A percentile compares a stretch with the other conserved stretches of the same genome.
phyloP scores from a whole-genome alignment of 2,329 filamentous ascomycete species.

The Stylonectria norvegica region DNA sequence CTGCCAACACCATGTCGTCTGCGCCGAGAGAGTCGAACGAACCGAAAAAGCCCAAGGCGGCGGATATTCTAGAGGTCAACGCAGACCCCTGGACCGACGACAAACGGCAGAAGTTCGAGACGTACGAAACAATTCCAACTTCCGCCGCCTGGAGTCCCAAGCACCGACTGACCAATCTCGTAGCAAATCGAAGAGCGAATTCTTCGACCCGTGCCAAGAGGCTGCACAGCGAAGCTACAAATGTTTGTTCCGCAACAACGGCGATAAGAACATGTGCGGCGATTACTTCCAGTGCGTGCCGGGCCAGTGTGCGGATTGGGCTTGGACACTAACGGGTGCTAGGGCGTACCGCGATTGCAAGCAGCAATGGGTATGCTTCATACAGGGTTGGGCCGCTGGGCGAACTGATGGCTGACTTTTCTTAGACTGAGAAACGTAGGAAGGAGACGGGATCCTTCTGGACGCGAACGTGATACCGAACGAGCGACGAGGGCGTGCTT shows the following conservation, averaged over 20 bases:
- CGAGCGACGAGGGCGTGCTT: background rate
- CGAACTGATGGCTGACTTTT: background rate
- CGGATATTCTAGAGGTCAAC: constrained; percentile 2
- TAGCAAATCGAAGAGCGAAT: constrained; percentile 87
- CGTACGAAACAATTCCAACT: constrained; percentile 48
- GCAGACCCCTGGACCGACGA: constrained; percentile 54
- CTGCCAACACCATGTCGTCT: constrained; percentile 18
- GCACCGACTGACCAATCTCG: constrained; percentile 8
- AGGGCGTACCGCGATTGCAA: constrained; percentile 95
- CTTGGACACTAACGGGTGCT: constrained; percentile 16
- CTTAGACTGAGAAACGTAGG: constrained; percentile 33
- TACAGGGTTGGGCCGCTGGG: background rate
- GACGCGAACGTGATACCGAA: background rate
- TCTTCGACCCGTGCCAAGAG: constrained; percentile 93
- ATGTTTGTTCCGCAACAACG: constrained; percentile 84
- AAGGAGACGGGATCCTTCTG: constrained; percentile 28
- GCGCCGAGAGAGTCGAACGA: constrained; percentile 17
- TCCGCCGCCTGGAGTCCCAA: background rate
- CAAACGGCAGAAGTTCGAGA: constrained; percentile 61
- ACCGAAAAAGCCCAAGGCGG: constrained; percentile 14
- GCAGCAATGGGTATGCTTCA: constrained; percentile 73
- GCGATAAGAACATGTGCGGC: constrained; percentile 82
- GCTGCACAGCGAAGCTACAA: constrained; percentile 80
- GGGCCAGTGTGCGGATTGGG: background rate
- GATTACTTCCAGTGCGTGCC: constrained; percentile 88